A percentile compares a stretch with the other conserved stretches of the same genome.
Conservation (phyloP, 257 asterid genomes). For the Forsythia suspensa region DNA sequence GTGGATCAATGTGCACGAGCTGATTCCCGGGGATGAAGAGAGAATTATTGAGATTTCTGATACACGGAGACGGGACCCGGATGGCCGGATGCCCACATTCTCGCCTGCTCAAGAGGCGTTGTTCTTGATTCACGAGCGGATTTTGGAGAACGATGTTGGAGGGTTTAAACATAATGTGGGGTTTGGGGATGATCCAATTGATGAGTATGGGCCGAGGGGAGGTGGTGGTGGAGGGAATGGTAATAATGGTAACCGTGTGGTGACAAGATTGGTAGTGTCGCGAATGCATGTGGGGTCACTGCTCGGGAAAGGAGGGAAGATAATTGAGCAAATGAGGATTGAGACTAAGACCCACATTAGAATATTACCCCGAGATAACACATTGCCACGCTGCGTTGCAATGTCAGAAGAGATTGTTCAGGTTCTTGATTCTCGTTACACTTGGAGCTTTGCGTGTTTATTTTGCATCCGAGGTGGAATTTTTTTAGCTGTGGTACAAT, state of each 20-base stretch:
- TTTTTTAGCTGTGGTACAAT: not conserved
- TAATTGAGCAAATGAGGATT: conserved; percentile 93
- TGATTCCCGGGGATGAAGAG: conserved; percentile 85
- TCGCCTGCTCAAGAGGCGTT: conserved; percentile 97
- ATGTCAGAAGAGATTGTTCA: conserved; percentile 99
- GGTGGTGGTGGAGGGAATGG: conserved; percentile 5
- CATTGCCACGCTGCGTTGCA: conserved; percentile 81
- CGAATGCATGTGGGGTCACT: conserved; percentile 88
- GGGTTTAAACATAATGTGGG: conserved; percentile 49
- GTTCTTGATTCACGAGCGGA: conserved; percentile 83
- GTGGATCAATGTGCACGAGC: conserved; percentile 92
- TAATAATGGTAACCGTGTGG: conserved; percentile 40
- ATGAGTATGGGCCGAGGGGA: conserved; percentile 41
- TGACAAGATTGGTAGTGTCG: conserved; percentile 88
- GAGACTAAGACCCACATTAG: conserved; percentile 96
- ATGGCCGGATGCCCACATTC: conserved; percentile 73
- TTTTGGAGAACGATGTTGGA: conserved; percentile 63
- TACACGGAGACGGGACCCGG: conserved; percentile 78
- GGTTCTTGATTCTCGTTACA: conserved; percentile 48
- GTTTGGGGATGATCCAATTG: conserved; percentile 54
- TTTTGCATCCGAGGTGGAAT: not conserved
- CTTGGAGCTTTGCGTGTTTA: not conserved
- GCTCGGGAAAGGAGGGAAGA: conserved; percentile 98
- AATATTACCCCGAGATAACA: conserved; percentile 89
- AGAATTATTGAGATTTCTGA: conserved; percentile 94